phyloP scores from a whole-genome alignment of 1,284 basidiomycete genomes.

The Apiotrichum akiyoshidainum region DNA sequence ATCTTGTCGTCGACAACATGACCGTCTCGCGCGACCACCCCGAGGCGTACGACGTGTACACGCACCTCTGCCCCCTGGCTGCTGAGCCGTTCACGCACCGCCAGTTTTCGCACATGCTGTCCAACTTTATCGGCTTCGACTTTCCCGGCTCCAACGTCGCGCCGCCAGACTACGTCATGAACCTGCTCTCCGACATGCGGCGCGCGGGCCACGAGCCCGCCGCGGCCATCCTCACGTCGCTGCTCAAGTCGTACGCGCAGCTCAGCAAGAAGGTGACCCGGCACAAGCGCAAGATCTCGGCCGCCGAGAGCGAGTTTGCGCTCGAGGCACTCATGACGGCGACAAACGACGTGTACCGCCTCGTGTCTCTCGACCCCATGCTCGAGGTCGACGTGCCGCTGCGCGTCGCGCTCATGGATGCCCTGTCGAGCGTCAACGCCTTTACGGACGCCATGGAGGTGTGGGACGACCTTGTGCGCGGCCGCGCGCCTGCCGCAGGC shows the following conservation, averaged over 20 bases:
- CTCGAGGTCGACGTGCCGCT: slow-evolving; percentile 65
- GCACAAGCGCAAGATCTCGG: background rate
- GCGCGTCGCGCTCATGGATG: slow-evolving; percentile 52
- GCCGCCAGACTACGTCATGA: slow-evolving; percentile 66
- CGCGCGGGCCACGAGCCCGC: slow-evolving; percentile 60
- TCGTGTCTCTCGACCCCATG: slow-evolving; percentile 70
- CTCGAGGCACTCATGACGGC: slow-evolving; percentile 29
- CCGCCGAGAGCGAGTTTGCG: slow-evolving; percentile 10
- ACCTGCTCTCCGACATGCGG: slow-evolving; percentile 81
- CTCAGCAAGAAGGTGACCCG: slow-evolving; percentile 3
- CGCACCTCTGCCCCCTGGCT: slow-evolving; percentile 46
- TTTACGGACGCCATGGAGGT: slow-evolving; percentile 69
- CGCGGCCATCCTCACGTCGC: slow-evolving; percentile 65
- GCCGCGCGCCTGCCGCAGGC: slow-evolving; percentile 40
- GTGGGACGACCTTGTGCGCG: slow-evolving; percentile 69
- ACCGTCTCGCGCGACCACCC: slow-evolving; percentile 56
- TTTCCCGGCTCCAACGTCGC: slow-evolving; percentile 51
- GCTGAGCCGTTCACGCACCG: slow-evolving; percentile 56
- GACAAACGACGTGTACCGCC: slow-evolving; percentile 70
- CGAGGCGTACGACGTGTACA: slow-evolving; percentile 64
- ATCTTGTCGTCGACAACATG: slow-evolving; percentile 62
- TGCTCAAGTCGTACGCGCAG: slow-evolving; percentile 58
- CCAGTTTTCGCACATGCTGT: slow-evolving; percentile 62
- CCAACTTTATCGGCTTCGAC: slow-evolving; percentile 61
- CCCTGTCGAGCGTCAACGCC: slow-evolving; percentile 73